A percentile compares a stretch with the other conserved stretches of the same genome.
Conservation (phyloP, 1,284 basidiomycete genomes). For the Melampsora americana region DNA sequence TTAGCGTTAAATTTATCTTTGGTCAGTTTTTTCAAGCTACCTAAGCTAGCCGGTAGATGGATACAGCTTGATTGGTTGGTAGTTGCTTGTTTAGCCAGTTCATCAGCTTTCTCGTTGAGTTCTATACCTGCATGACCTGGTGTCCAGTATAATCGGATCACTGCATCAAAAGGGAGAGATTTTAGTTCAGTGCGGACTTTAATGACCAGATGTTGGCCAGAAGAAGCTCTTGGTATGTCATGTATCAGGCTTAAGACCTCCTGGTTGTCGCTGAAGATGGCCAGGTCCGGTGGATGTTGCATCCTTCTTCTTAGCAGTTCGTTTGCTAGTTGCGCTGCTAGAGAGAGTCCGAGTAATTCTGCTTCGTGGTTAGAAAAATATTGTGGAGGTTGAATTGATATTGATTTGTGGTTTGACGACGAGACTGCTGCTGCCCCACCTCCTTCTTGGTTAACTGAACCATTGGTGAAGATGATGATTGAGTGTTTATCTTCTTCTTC, state of each 20-base stretch:
- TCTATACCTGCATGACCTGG: slow-evolving; percentile 6
- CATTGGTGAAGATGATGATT: not conserved
- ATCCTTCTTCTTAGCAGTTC: not conserved
- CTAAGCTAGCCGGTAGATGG: not conserved
- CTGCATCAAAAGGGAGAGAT: not conserved
- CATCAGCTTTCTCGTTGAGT: not conserved
- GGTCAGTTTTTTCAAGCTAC: no score
- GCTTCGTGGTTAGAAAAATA: slow-evolving; percentile 7
- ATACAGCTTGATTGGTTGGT: not conserved
- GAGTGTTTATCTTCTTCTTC: not conserved
- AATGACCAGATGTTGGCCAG: slow-evolving; percentile 9
- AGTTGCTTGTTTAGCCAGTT: not conserved
- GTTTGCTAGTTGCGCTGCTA: not conserved
- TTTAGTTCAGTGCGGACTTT: not conserved
- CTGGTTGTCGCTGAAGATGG: slow-evolving; percentile 12
- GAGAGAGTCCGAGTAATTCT: not conserved
- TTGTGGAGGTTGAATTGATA: not conserved
- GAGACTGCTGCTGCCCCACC: not conserved
- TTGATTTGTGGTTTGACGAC: not conserved
- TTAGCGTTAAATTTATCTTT: no score
- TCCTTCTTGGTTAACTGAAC: no score
- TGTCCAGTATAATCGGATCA: not conserved
- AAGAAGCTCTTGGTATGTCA: not conserved
- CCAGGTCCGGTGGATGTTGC: not conserved
- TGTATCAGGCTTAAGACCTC: not conserved